Evolutionary conservation across 768 basidiomycete species (phyloP).

Genomic region (Naganishia vaughanmartiniae): DNA sequence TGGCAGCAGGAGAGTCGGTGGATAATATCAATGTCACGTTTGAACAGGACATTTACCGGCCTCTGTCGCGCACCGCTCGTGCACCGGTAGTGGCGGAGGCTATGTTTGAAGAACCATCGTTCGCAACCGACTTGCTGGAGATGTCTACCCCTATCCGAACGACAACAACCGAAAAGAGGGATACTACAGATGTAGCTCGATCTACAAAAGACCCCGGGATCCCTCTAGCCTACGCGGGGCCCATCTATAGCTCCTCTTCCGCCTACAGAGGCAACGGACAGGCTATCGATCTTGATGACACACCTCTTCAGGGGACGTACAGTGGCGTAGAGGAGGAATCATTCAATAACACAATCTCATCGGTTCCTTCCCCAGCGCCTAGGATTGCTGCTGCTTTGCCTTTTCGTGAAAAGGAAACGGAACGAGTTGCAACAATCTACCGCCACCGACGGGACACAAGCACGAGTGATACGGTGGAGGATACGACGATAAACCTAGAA

Average conservation of each 20-base stretch:
- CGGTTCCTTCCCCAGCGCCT: constrained; percentile 10
- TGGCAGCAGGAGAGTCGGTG: neutral
- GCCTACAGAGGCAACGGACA: neutral
- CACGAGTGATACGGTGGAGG: neutral
- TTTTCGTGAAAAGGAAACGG: neutral
- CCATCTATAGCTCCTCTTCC: neutral
- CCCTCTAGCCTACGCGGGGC: neutral
- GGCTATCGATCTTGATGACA: neutral
- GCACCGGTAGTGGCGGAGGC: neutral
- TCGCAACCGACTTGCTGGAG: constrained; percentile 1
- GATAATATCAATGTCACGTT: constrained; percentile 4
- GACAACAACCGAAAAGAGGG: neutral
- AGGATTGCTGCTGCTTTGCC: constrained; percentile 1
- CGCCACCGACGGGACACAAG: neutral
- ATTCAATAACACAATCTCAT: constrained; percentile 22
- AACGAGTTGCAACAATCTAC: neutral
- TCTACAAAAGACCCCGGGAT: neutral
- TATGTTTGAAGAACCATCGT: constrained; percentile 7
- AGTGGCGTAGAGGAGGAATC: neutral
- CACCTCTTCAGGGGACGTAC: neutral
- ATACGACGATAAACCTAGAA: neutral
- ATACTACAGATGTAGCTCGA: neutral
- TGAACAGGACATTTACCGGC: neutral
- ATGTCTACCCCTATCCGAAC: constrained; percentile 16
- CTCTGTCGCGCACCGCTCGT: neutral